Percentiles rank a stretch among this genome's conserved stretches.
Conservation (phyloP, 768 basidiomycete species). For the Suillus alpinus region DNA sequence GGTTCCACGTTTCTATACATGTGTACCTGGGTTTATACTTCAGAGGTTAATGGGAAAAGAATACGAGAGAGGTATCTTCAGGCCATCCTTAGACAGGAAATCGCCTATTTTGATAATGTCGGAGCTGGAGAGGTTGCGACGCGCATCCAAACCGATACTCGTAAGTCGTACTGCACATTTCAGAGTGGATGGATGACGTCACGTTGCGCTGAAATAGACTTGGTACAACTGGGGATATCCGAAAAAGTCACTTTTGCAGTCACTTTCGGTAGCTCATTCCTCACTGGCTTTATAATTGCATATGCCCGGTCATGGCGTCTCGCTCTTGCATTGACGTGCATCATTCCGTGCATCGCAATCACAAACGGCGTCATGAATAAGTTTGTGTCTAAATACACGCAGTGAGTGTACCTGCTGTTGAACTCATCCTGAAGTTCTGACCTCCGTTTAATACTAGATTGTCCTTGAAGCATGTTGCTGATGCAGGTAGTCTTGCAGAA, state of each 20-base stretch:
- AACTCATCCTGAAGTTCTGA: background rate
- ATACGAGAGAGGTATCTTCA: constrained; percentile 49
- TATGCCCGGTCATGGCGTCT: constrained; percentile 43
- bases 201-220: constrained; percentile 14
- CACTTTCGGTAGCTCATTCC: constrained; percentile 40
- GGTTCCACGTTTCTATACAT: constrained; percentile 42
- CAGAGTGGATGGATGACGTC: background rate
- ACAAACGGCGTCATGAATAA: constrained; percentile 39
- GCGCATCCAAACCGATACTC: constrained; percentile 35
- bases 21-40: constrained; percentile 31
- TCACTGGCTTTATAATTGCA: constrained; percentile 47
- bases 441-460: constrained; percentile 14
- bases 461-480: constrained; percentile 42
- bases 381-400: constrained; percentile 31
- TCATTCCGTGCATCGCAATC: constrained; percentile 48
- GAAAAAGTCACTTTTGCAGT: constrained; percentile 47
- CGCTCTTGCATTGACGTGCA: constrained; percentile 46
- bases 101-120: constrained; percentile 44
- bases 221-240: constrained; percentile 52
- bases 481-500: constrained; percentile 56
- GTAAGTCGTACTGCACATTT: background rate
- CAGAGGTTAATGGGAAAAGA: constrained; percentile 46
- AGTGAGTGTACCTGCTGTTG: constrained; percentile 2
- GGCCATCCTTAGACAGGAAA: constrained; percentile 47
- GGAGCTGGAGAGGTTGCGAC: constrained; percentile 60